Evolutionary conservation across 1,284 basidiomycete species (phyloP).

Genomic region (Grifola frondosa): DNA sequence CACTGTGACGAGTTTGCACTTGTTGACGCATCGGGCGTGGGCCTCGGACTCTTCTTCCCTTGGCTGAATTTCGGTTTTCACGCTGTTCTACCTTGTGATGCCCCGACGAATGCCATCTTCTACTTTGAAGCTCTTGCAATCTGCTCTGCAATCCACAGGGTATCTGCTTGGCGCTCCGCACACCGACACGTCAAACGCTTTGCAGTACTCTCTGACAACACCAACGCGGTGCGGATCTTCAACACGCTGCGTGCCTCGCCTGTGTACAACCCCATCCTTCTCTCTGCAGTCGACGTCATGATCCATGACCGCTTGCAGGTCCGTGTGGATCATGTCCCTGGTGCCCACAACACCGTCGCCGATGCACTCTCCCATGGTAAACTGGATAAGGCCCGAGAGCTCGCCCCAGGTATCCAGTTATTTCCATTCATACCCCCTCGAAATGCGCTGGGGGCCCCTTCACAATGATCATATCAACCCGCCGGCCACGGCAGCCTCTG

Average conservation of each 20-base stretch:
- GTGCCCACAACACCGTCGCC: constrained; percentile 24
- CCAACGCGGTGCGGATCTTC: constrained; percentile 27
- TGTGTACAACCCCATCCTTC: constrained; percentile 23
- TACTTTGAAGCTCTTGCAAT: constrained; percentile 11
- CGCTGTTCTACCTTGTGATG: not conserved
- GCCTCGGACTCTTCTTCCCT: constrained; percentile 7
- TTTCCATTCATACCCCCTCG: constrained; percentile 6
- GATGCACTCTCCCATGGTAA: constrained; percentile 24
- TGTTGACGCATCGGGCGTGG: not conserved
- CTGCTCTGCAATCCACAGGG: constrained; percentile 8
- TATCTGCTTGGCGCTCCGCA: not conserved
- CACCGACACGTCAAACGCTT: constrained; percentile 1
- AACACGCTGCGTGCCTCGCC: constrained; percentile 16
- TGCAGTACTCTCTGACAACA: constrained; percentile 25
- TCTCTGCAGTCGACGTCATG: constrained; percentile 15
- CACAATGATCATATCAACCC: not conserved
- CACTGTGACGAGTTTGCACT: constrained; percentile 1
- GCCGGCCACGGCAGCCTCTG: constrained; percentile 26
- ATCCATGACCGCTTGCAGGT: constrained; percentile 18
- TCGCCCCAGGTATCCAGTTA: constrained; percentile 3
- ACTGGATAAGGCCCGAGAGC: not conserved
- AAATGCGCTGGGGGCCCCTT: not conserved
- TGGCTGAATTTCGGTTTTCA: constrained; percentile 4
- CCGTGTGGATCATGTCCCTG: constrained; percentile 24
- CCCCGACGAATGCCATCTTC: constrained; percentile 4